phyloP scores from a whole-genome alignment of 768 basidiomycete species.

The Tremella yokohamensis region DNA sequence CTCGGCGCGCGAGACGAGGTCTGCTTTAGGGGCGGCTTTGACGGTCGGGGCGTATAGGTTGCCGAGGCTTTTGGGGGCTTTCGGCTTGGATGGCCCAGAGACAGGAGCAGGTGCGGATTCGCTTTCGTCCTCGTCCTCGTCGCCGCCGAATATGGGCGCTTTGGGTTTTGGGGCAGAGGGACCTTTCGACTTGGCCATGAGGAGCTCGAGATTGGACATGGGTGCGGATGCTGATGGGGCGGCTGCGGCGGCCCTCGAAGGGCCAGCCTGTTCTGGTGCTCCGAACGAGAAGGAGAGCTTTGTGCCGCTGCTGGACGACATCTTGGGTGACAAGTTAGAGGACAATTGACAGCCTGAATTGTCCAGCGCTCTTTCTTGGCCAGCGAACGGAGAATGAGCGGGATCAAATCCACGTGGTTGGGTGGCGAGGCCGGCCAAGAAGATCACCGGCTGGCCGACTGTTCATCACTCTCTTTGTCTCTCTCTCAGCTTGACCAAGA shows the following conservation, averaged over 20 bases:
- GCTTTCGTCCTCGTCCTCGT: constrained; percentile 61
- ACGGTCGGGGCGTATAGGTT: not conserved
- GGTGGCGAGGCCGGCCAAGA: constrained; percentile 10
- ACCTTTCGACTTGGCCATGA: constrained; percentile 38
- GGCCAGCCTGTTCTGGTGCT: constrained; percentile 19
- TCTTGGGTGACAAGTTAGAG: not conserved
- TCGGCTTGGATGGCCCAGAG: not conserved
- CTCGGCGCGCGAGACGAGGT: constrained; percentile 33
- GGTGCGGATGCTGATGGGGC: constrained; percentile 13
- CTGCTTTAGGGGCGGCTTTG: not conserved
- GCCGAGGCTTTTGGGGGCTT: constrained; percentile 43
- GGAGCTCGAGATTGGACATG: constrained; percentile 34
- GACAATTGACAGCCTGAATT: too few species aligned
- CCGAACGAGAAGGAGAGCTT: constrained; percentile 85
- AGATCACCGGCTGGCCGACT: too few species aligned
- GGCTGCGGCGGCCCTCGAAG: constrained; percentile 8
- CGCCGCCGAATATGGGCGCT: constrained; percentile 63
- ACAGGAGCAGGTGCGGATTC: constrained; percentile 58
- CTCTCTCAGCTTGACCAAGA: too few species aligned
- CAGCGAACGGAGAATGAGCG: not conserved
- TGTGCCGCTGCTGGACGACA: constrained; percentile 17
- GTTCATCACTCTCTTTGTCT: too few species aligned
- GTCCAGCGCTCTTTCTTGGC: too few species aligned
- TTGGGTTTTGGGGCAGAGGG: constrained; percentile 41
- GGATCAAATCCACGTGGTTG: not conserved